Percentiles rank a stretch among this genome's conserved stretches.
phyloP scores from a whole-genome alignment of 2,329 filamentous ascomycete genomes.

The Davidsoniella australis region DNA sequence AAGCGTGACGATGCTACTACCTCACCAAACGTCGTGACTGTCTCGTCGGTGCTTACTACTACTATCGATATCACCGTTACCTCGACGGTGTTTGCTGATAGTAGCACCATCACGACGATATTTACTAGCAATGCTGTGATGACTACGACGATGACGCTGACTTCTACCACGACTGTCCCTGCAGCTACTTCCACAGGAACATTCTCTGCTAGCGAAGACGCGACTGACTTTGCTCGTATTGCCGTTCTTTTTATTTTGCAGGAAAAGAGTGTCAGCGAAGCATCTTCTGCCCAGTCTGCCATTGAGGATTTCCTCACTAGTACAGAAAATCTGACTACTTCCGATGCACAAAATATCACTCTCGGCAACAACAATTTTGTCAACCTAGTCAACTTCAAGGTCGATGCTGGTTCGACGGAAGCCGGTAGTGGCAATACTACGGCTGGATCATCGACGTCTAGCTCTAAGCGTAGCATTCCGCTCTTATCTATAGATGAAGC shows the following conservation, averaged over 20 bases:
- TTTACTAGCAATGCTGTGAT: slow-evolving; percentile 7
- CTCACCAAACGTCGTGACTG: slow-evolving; percentile 1
- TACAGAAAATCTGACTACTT: slow-evolving; percentile 18
- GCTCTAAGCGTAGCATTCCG: too few relatives aligned
- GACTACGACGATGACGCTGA: slow-evolving; percentile 8
- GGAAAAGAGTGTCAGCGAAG: slow-evolving; percentile 30
- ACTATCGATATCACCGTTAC: slow-evolving; percentile 10
- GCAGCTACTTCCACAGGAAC: slow-evolving; percentile 7
- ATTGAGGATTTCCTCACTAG: slow-evolving; percentile 38
- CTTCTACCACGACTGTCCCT: slow-evolving; percentile 7
- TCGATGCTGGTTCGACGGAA: slow-evolving; percentile 8
- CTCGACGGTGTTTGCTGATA: slow-evolving; percentile 3
- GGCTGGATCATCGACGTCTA: not conserved
- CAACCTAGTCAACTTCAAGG: slow-evolving; percentile 29
- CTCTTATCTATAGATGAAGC: not conserved
- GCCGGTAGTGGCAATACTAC: slow-evolving; percentile 4
- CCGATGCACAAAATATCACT: slow-evolving; percentile 25
- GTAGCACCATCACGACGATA: slow-evolving; percentile 9
- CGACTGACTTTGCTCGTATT: slow-evolving; percentile 46
- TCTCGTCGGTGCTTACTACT: slow-evolving; percentile 7
- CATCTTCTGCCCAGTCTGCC: slow-evolving; percentile 34
- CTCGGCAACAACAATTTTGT: slow-evolving; percentile 30
- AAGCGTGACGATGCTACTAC: not conserved
- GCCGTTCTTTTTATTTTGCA: slow-evolving; percentile 46
- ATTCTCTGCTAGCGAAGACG: slow-evolving; percentile 36